phyloP scores from a whole-genome alignment of 208 protist genomes.

The Trichomonas vaginalis region DNA sequence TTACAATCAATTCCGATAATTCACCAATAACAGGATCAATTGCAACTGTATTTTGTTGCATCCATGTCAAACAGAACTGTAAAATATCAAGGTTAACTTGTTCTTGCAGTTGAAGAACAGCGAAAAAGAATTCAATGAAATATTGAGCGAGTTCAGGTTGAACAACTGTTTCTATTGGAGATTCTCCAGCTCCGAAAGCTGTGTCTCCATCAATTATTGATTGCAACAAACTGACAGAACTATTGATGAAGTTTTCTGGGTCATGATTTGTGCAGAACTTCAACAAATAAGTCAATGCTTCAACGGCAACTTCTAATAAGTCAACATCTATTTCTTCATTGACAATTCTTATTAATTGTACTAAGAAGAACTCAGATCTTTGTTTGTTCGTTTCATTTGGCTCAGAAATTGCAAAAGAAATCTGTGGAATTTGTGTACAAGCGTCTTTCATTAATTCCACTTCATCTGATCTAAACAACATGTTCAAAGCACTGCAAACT shows the following conservation, averaged over 20 bases:
- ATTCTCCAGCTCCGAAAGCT: neutral
- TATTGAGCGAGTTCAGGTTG: neutral
- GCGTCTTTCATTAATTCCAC: neutral
- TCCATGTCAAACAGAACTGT: neutral
- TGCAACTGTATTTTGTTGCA: neutral
- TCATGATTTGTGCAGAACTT: neutral
- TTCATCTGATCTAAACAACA: neutral
- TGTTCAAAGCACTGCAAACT: neutral
- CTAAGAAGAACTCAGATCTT: neutral
- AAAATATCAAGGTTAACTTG: neutral
- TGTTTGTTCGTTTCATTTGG: neutral
- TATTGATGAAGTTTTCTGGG: neutral
- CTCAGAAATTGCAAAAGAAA: neutral
- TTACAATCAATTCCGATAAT: neutral
- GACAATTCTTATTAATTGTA: neutral
- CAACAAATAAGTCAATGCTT: neutral
- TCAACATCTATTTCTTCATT: neutral
- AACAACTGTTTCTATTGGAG: neutral
- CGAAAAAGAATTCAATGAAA: neutral
- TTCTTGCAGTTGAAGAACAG: neutral
- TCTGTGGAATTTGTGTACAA: neutral
- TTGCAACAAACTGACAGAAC: neutral
- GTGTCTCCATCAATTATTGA: neutral
- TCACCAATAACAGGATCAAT: neutral
- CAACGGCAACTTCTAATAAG: neutral